Evolutionary conservation across 2,329 filamentous ascomycete genomes (phyloP), one percentile per base, ranked within the genome.

Genomic region (Phialophora expanda): DNA sequence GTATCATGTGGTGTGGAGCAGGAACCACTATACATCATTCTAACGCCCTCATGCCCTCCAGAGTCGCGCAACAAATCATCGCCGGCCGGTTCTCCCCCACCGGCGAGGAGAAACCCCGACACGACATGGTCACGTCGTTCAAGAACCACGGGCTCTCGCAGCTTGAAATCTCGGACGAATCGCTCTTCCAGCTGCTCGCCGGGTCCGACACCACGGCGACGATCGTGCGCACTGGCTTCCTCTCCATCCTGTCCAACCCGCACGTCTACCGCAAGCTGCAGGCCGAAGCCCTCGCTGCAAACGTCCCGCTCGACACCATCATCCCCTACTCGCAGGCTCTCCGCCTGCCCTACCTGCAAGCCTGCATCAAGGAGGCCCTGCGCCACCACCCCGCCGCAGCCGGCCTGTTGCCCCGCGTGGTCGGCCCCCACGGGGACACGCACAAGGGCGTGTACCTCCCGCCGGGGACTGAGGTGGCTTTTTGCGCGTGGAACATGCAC

Each of bases 281-380:
- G 41, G 48, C 46, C 14, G 73, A 75, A 65, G 64, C 72, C 14
- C 14, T 30, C n/a, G 51, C 34, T 2, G 32, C 62, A 38, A 50
- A 55, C n/a, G 46, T 65, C 6, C 57, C 57, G 12, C 41, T 65
- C 24, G 68, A 72, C 41, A 30, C 8, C 30, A 60, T 69, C 22
- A 69, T 67, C 53, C 51, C 65, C 32, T 38, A 67, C 54, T 22
- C 38, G 34, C 60, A 64, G 0, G 69, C 74, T 20, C 68, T 69
- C 7, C 61, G 64, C 8, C 66, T 76, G 28, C 69, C 71, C 2
- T 76, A 46, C 38, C 24, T 55, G 34, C 32, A 62, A 14, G 76
- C 75, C 46, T 69, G 74, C 24, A 67, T 79, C 55, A 78, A 77
- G 62, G 78, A 79, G 54, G 73, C 76, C 0, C 73, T 78, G 71